These are phyloP conservation scores for Protomyces lactucae-debilis DNA, from an alignment of 1,139 yeast genomes.

Conservation along the genomic window DNA sequence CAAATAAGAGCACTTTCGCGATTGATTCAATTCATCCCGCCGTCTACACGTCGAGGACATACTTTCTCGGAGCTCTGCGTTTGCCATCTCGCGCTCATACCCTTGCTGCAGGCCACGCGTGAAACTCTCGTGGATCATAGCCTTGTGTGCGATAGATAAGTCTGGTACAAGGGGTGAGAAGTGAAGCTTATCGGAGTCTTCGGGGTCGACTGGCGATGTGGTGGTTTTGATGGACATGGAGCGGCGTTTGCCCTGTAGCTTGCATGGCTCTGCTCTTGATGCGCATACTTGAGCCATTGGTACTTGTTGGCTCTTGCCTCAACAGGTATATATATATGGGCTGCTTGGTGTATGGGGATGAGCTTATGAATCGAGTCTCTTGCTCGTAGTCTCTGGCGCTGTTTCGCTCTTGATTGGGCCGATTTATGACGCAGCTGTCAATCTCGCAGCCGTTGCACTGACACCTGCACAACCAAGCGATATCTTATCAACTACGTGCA, in stretches of 20 bases:
- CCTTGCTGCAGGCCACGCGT: background rate
- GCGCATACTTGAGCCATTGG: background rate
- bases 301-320: background rate
- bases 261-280: background rate
- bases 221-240: background rate
- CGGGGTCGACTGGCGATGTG: background rate
- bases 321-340: background rate
- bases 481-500: too few species aligned
- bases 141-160: slow-evolving; percentile 12
- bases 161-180: slow-evolving; percentile 21
- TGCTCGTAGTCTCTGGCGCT: too few species aligned
- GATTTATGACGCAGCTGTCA: too few species aligned
- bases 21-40: background rate
- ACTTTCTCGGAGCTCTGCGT: background rate
- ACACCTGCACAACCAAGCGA: too few species aligned
- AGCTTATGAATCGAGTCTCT: too few species aligned
- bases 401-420: too few species aligned
- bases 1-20: background rate
- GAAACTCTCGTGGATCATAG: slow-evolving; percentile 8
- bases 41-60: background rate
- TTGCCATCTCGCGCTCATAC: background rate
- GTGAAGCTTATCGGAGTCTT: background rate
- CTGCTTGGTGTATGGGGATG: background rate
- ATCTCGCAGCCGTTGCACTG: too few species aligned
- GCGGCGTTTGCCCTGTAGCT: slow-evolving; percentile 17